Evolutionary conservation across 768 basidiomycete species (phyloP).

Genomic region (Tricholoma sp.): DNA sequence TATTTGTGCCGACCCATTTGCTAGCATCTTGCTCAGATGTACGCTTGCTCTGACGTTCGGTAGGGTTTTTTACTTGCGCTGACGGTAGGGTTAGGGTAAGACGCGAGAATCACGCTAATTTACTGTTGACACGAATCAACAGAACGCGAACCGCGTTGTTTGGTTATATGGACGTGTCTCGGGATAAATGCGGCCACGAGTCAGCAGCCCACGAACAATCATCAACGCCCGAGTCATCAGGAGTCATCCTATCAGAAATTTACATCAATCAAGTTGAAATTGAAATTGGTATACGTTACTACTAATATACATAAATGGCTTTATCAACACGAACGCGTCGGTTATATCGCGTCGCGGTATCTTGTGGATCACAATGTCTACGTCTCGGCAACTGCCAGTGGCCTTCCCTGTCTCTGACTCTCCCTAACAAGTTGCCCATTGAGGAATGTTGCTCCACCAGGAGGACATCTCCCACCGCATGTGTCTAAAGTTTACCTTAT

Average conservation of each 20-base stretch:
- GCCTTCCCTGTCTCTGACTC: no score
- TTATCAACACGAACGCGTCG: no score
- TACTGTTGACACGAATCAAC: constrained; percentile 2
- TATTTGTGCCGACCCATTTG: neutral
- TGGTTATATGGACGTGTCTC: constrained; percentile 6
- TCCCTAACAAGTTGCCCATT: no score
- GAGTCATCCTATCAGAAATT: neutral
- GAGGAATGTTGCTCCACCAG: no score
- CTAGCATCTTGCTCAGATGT: neutral
- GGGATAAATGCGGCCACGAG: neutral
- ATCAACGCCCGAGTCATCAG: neutral
- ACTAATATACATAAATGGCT: no score
- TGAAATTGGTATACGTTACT: no score
- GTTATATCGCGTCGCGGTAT: no score
- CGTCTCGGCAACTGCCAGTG: no score
- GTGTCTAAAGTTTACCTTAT: no score
- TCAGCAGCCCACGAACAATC: neutral
- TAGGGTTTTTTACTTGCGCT: neutral
- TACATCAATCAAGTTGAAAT: neutral
- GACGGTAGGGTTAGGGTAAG: neutral
- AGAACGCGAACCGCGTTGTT: constrained; percentile 3
- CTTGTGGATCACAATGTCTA: no score
- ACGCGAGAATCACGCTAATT: constrained; percentile 1
- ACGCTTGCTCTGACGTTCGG: neutral
- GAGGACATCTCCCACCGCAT: no score